Conservation (phyloP, 768 basidiomycete genomes). For the Ephemerocybe angulata region DNA sequence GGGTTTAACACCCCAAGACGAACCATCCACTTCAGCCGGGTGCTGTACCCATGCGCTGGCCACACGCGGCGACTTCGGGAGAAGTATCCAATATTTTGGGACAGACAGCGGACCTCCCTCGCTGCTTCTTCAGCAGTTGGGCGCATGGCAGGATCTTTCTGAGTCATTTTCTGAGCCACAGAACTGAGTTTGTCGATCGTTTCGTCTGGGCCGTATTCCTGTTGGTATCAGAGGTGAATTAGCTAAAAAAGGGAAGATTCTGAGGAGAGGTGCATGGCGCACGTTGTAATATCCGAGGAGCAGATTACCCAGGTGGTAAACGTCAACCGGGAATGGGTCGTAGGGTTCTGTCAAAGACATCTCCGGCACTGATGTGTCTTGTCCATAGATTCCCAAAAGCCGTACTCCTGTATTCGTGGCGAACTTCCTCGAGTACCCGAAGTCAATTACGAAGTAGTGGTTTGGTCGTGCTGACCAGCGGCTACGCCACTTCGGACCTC, state of each 20-base stretch:
- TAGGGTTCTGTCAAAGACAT: constrained; percentile 19
- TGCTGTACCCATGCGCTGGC: too few relatives aligned
- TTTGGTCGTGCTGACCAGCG: constrained; percentile 21
- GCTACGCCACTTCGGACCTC: constrained; percentile 3
- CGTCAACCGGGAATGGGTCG: constrained; percentile 28
- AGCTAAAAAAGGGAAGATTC: too few relatives aligned
- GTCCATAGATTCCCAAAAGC: constrained; percentile 13
- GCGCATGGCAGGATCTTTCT: background rate
- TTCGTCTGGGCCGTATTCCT: background rate
- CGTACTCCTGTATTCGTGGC: background rate
- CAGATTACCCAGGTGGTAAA: constrained; percentile 24
- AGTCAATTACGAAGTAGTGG: constrained; percentile 27
- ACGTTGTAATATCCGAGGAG: too few relatives aligned
- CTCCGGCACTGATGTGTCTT: constrained; percentile 24
- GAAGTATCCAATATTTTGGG: background rate
- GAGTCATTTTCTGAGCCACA: background rate
- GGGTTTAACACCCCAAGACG: too few relatives aligned
- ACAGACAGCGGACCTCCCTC: background rate
- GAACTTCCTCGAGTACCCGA: constrained; percentile 16
- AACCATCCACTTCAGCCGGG: too few relatives aligned
- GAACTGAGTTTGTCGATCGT: background rate
- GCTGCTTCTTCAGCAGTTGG: background rate
- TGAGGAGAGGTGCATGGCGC: too few relatives aligned
- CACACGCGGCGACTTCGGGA: background rate
- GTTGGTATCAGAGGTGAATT: too few relatives aligned